Evolutionary conservation across 2,329 filamentous ascomycete genomes (phyloP).

Genomic region (Allantophomopsis lycopodina): DNA sequence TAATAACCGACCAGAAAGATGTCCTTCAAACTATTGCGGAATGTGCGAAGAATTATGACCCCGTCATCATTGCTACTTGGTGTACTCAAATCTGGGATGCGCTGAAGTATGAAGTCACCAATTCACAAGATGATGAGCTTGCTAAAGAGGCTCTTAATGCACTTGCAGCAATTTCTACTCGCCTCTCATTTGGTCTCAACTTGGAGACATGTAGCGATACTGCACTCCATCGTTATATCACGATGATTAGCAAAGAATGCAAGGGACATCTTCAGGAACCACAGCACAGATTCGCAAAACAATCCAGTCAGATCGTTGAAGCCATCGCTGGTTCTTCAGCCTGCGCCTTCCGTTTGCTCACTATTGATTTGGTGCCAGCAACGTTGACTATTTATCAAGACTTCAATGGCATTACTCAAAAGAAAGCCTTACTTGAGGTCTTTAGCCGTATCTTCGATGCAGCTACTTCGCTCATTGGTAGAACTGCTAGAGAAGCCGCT

Average conservation of each 20-base stretch:
- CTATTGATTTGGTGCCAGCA: constrained; percentile 8
- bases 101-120: constrained; percentile 19
- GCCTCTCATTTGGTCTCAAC: constrained; percentile 3
- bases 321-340: constrained; percentile 9
- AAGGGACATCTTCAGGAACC: constrained; percentile 1
- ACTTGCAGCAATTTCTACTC: constrained; percentile 8
- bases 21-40: constrained; percentile 3
- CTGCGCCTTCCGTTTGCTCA: constrained; percentile 8
- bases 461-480: neutral
- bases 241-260: constrained; percentile 1
- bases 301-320: constrained; percentile 8
- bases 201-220: constrained; percentile 2
- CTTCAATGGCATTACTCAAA: constrained; percentile 8
- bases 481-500: neutral
- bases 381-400: constrained; percentile 9
- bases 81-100: constrained; percentile 15
- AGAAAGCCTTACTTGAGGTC: constrained; percentile 11
- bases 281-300: neutral
- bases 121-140: constrained; percentile 16
- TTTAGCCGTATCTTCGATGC: constrained; percentile 15
- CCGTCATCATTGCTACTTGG: constrained; percentile 6
- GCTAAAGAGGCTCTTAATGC: constrained; percentile 12
- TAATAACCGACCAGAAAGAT: constrained; percentile 1
- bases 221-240: constrained; percentile 1
- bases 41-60: constrained; percentile 6